phyloP scores from a whole-genome alignment of 768 basidiomycete genomes.

The Mycena indigotica region DNA sequence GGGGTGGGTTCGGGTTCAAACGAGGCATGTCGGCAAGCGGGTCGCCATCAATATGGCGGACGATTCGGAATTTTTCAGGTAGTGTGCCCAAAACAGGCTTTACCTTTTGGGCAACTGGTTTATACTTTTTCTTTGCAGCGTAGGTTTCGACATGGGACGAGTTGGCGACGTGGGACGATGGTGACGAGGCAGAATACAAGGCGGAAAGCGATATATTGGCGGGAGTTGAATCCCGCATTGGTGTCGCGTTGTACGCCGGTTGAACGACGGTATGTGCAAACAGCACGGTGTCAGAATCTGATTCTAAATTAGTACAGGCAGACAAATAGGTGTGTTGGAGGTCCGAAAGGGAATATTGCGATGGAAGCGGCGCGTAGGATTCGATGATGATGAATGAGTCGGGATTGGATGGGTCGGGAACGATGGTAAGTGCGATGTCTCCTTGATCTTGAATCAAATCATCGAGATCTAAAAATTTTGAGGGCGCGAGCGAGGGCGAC shows the following conservation, averaged over 20 bases:
- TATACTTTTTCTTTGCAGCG: slow-evolving; percentile 23
- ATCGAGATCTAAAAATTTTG: slow-evolving; percentile 5
- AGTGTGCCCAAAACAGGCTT: slow-evolving; percentile 14
- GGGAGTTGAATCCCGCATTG: background rate
- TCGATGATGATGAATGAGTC: background rate
- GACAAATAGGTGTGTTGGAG: background rate
- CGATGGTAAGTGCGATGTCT: slow-evolving; percentile 5
- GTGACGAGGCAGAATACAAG: background rate
- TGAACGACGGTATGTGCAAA: slow-evolving; percentile 1
- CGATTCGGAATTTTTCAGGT: slow-evolving; percentile 21
- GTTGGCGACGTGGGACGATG: too few relatives aligned
- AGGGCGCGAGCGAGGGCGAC: background rate
- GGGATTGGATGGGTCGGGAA: background rate
- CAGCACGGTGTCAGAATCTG: background rate
- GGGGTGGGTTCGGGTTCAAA: slow-evolving; percentile 7
- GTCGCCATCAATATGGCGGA: slow-evolving; percentile 14
- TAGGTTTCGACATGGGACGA: background rate
- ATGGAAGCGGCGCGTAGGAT: background rate
- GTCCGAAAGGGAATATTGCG: background rate
- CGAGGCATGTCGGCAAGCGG: slow-evolving; percentile 9
- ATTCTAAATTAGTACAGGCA: background rate
- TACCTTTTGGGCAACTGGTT: slow-evolving; percentile 23
- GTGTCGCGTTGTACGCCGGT: background rate
- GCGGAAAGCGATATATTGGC: background rate
- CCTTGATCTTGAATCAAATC: slow-evolving; percentile 12